Conservation (phyloP, 345 rosid genomes). For the Erysimum cheiranthoides region DNA sequence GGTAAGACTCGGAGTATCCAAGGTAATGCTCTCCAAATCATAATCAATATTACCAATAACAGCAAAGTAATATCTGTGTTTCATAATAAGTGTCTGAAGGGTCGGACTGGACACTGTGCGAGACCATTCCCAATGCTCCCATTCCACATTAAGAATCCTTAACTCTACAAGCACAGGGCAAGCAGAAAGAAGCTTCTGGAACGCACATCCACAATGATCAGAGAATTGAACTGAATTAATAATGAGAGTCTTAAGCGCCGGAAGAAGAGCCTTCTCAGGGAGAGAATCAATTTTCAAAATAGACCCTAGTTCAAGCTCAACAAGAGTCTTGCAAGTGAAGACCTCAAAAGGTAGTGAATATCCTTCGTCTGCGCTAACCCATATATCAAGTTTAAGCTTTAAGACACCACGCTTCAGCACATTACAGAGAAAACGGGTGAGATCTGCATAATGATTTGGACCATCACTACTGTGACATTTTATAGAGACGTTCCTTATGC, state of each 20-base stretch:
- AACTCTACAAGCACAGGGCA: conserved; percentile 13
- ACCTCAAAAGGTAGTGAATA: not conserved
- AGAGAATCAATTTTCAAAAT: not conserved
- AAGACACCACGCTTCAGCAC: conserved; percentile 21
- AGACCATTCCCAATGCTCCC: not conserved
- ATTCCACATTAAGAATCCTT: not conserved
- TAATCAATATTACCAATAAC: not conserved
- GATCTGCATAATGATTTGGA: not conserved
- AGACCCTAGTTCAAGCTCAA: not conserved
- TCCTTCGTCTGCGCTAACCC: not conserved
- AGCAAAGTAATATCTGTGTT: not conserved
- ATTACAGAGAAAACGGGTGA: not conserved
- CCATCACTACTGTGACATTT: not conserved
- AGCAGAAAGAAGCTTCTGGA: conserved; percentile 4
- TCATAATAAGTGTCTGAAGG: conserved; percentile 4
- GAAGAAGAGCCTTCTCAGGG: conserved; percentile 1
- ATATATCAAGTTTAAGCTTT: not conserved
- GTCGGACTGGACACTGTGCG: not conserved
- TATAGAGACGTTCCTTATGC: not conserved
- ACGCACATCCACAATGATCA: not conserved
- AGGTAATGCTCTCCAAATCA: not conserved
- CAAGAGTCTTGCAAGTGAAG: conserved; percentile 17
- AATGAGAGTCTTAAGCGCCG: conserved; percentile 3
- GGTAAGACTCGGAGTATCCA: conserved; percentile 6
- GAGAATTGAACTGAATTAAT: not conserved